A percentile compares a stretch with the other conserved stretches of the same genome.
Evolutionary conservation across 257 asterid genomes (phyloP).

Genomic region (Lycium ferocissimum): DNA sequence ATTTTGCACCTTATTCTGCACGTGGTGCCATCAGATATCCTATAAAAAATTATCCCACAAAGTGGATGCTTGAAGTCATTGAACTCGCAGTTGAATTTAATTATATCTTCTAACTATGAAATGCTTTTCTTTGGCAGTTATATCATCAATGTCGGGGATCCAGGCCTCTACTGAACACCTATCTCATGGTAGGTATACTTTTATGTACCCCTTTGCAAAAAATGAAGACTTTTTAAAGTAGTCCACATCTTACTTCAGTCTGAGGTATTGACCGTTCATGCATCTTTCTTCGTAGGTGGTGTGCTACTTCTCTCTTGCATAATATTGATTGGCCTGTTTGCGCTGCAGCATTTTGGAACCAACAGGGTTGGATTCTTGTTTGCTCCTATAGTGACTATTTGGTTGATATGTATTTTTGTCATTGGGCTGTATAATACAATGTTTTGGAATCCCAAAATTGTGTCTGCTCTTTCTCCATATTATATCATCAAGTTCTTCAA

Average conservation of each 20-base stretch:
- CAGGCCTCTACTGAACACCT: conserved; percentile 41
- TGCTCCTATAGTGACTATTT: conserved; percentile 87
- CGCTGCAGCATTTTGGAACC: conserved; percentile 95
- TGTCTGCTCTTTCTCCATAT: conserved; percentile 85
- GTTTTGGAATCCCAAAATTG: conserved; percentile 78
- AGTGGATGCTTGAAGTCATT: conserved; percentile 17
- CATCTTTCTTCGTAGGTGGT: conserved; percentile 54
- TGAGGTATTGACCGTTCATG: background rate
- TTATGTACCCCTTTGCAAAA: background rate
- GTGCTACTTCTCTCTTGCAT: conserved; percentile 67
- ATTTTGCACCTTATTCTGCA: background rate
- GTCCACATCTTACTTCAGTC: background rate
- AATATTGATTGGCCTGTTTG: conserved; percentile 90
- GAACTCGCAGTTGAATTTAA: conserved; percentile 8
- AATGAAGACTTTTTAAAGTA: conserved; percentile 19
- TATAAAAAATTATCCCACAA: background rate
- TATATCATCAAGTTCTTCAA: conserved; percentile 72
- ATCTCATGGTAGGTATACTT: conserved; percentile 39
- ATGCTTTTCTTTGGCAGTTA: conserved; percentile 45
- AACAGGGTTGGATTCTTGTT: conserved; percentile 87
- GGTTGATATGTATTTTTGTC: conserved; percentile 76
- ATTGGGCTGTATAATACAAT: conserved; percentile 78
- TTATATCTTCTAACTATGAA: conserved; percentile 25
- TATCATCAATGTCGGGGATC: conserved; percentile 57
- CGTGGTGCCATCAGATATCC: conserved; percentile 9